Percentiles rank a stretch among this genome's conserved stretches.
phyloP scores from a whole-genome alignment of 2,329 filamentous ascomycete genomes.

The Fusarium xylarioides region DNA sequence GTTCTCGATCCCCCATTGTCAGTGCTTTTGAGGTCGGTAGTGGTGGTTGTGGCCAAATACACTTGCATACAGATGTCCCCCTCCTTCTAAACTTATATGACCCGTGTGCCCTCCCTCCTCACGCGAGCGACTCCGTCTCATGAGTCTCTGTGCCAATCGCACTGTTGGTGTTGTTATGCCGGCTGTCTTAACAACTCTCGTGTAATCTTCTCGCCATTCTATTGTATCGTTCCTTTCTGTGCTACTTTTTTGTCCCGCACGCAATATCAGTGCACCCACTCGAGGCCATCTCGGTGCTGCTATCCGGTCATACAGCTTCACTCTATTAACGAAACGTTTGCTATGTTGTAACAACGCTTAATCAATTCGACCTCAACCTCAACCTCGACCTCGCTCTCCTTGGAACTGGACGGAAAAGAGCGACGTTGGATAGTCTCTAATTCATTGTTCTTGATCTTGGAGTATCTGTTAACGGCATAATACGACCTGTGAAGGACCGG shows the following conservation, averaged over 20 bases:
- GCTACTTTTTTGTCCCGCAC: constrained; percentile 4
- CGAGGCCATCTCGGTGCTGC: constrained; percentile 19
- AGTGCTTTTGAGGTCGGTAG: constrained; percentile 26
- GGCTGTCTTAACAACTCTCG: constrained; percentile 17
- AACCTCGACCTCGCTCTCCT: neutral
- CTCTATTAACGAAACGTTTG: neutral
- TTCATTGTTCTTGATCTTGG: neutral
- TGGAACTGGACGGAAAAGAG: neutral
- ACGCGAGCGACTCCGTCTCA: constrained; percentile 28
- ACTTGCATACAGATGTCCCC: constrained; percentile 20
- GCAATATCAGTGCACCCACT: constrained; percentile 3
- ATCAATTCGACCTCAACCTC: neutral
- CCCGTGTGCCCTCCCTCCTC: constrained; percentile 39
- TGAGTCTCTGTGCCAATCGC: constrained; percentile 21
- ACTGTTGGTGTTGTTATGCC: constrained; percentile 14
- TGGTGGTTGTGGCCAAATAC: constrained; percentile 25
- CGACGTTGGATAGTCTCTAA: neutral
- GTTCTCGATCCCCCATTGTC: constrained; percentile 26
- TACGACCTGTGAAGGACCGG: neutral
- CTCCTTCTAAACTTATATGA: constrained; percentile 44
- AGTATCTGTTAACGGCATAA: neutral
- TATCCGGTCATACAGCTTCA: constrained; percentile 8
- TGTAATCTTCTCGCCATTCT: constrained; percentile 11
- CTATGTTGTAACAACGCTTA: constrained; percentile 6
- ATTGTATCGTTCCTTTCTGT: constrained; percentile 7